These are phyloP conservation scores for Dittrichia graveolens DNA, from an alignment of 129 eudicot species.

Conservation along the genomic window DNA sequence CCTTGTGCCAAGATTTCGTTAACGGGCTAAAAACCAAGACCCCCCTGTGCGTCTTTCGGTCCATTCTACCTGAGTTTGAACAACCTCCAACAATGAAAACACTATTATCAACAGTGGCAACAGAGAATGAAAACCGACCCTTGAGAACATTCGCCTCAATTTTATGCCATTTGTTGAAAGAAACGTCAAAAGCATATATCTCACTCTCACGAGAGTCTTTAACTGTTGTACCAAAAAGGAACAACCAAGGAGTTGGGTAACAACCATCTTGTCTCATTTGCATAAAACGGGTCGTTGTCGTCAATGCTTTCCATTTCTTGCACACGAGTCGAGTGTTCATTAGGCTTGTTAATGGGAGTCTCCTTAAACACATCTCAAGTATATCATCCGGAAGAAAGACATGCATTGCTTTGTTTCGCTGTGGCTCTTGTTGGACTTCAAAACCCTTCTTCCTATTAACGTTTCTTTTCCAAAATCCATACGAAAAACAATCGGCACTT, in stretches of 20 bases:
- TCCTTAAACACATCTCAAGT: conserved; percentile 79
- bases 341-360: conserved; percentile 78
- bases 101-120: conserved; percentile 55
- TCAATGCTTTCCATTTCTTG: conserved; percentile 79
- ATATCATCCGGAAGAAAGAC: conserved; percentile 86
- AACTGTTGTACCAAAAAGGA: conserved; percentile 67
- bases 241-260: conserved; percentile 71
- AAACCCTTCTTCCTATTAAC: conserved; percentile 35
- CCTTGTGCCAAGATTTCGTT: conserved; percentile 75
- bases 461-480: conserved; percentile 66
- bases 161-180: conserved; percentile 66
- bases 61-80: conserved; percentile 66
- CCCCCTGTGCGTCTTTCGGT: conserved; percentile 76
- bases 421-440: conserved; percentile 30
- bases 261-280: conserved; percentile 61
- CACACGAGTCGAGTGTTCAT: conserved; percentile 91
- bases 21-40: conserved; percentile 64
- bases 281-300: conserved; percentile 61
- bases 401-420: conserved; percentile 38
- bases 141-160: conserved; percentile 54
- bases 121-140: conserved; percentile 80
- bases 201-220: conserved; percentile 82
- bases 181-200: conserved; percentile 71
- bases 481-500: conserved; percentile 65
- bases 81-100: conserved; percentile 80